A percentile compares a stretch with the other conserved stretches of the same genome.
These are phyloP conservation scores for Fusarium virguliforme DNA, from an alignment of 2,329 filamentous ascomycete species.

Conservation along the genomic window DNA sequence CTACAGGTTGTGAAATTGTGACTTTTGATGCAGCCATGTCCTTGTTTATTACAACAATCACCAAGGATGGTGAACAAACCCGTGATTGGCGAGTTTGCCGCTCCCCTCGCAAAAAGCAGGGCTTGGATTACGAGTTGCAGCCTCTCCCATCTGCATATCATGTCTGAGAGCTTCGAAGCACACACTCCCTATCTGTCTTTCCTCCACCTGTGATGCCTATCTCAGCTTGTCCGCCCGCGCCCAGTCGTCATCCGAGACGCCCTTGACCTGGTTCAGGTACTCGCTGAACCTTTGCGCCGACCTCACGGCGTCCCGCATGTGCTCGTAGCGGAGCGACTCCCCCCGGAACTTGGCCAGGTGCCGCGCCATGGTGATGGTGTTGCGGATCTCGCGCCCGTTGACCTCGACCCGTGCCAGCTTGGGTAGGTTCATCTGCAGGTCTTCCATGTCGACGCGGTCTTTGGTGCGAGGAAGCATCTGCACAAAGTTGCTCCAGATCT, in stretches of 20 bases:
- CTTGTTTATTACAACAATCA: slow-evolving; percentile 22
- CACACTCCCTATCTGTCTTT: background rate
- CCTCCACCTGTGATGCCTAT: slow-evolving; percentile 9
- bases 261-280: slow-evolving; percentile 27
- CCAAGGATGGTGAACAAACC: slow-evolving; percentile 16
- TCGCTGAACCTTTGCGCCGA: slow-evolving; percentile 30
- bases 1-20: slow-evolving; percentile 27
- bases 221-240: slow-evolving; percentile 25
- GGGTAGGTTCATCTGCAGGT: slow-evolving; percentile 25
- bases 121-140: background rate
- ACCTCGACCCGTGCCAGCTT: slow-evolving; percentile 21
- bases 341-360: slow-evolving; percentile 33
- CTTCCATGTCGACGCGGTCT: slow-evolving; percentile 36
- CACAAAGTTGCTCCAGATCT: slow-evolving; percentile 52
- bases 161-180: slow-evolving; percentile 27
- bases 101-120: background rate
- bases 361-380: slow-evolving; percentile 39
- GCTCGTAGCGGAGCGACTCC: slow-evolving; percentile 23
- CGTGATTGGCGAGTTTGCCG: slow-evolving; percentile 36
- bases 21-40: slow-evolving; percentile 14
- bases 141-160: slow-evolving; percentile 19
- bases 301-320: slow-evolving; percentile 29
- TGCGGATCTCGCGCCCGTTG: slow-evolving; percentile 56
- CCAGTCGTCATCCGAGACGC: slow-evolving; percentile 27
- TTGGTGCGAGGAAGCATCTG: slow-evolving; percentile 44